These are phyloP conservation scores for button mushroom (Agaricus bisporus) DNA, from an alignment of 768 basidiomycete species.

Conservation along the genomic window DNA sequence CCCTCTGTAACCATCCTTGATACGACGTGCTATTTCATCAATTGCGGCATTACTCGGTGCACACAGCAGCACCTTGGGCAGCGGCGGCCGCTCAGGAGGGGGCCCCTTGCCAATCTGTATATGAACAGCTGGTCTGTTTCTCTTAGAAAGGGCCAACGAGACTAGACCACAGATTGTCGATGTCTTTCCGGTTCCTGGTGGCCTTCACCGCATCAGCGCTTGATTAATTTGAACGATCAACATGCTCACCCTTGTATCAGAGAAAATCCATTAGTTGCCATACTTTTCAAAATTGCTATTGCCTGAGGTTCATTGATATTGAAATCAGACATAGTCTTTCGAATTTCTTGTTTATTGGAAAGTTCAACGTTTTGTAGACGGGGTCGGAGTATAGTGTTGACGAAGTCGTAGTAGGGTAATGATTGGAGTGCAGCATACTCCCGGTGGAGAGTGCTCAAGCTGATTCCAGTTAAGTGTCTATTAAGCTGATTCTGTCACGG, in stretches of 20 bases:
- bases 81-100: slow-evolving; percentile 35
- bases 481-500: background rate
- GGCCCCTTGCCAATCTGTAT: slow-evolving; percentile 41
- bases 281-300: slow-evolving; percentile 72
- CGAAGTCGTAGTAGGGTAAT: slow-evolving; percentile 77
- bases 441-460: slow-evolving; percentile 85
- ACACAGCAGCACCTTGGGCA: slow-evolving; percentile 76
- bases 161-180: slow-evolving; percentile 97
- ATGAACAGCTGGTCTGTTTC: slow-evolving; percentile 47
- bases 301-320: slow-evolving; percentile 94
- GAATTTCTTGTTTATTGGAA: slow-evolving; percentile 46
- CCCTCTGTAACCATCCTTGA: slow-evolving; percentile 72
- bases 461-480: slow-evolving; percentile 22
- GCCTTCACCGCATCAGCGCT: slow-evolving; percentile 39
- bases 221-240: background rate
- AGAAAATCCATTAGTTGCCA: slow-evolving; percentile 70
- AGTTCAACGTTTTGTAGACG: slow-evolving; percentile 41
- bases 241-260: slow-evolving; percentile 85
- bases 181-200: slow-evolving; percentile 98
- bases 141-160: slow-evolving; percentile 67
- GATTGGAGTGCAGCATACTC: slow-evolving; percentile 87
- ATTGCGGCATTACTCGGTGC: slow-evolving; percentile 99
- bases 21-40: slow-evolving; percentile 86
- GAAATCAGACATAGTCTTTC: slow-evolving; percentile 61
- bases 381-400: slow-evolving; percentile 64